Base-by-base conservation (phyloP, 108 stramenopile genomes). In the Fragilaria crotonensis region DNA sequence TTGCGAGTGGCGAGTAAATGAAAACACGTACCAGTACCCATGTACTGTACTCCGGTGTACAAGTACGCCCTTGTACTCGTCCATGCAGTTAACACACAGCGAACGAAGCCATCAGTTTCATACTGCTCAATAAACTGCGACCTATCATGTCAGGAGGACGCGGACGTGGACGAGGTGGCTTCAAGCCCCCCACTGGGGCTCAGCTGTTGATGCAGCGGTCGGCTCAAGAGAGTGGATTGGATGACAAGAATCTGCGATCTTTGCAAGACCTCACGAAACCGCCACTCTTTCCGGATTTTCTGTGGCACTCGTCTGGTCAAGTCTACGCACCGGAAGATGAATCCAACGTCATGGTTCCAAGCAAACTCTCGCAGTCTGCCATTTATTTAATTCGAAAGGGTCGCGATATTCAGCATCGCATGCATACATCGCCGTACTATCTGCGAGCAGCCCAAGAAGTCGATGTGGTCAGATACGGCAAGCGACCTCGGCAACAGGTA, bases 161-260 rank as follows among this genome's bases (percentile, higher is more conserved):
- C 31, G 77, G 85, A 25, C 62, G 80, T 27, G 78, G 82, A 4
- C 46, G 75, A 28, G 65, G 75, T 11, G 45, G 68, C 25, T 41
- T 11, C 36, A 64, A 59, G 7, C 76, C 73, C 19, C 72, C 76
- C 22, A 59, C 78, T 1, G 72, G 73, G n/a, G 76, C 80, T 9
- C 75, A 77, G 41, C 59, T 77, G 54, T 68, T 80, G 50, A 69
- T 85, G 41, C 66, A 79, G 50, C 56, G 79, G 53, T 83, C 85
- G 0, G 85, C 85, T 0, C 63, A 80, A 64, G 85, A 87, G 70
- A 72, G 77, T 52, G 85, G 85, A 11, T 55, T 87, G 45, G 85
- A 80, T 63, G 71, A 72, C 0, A 66, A 67, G 32, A 80, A 80
- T 64, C 54, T 81, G 17, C 58, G 70, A 20, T 52, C 52, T n/a